Percentiles rank a stretch among this genome's conserved stretches.
Conservation (phyloP, 306 rosid genomes). For the Cucurbita pepo region DNA sequence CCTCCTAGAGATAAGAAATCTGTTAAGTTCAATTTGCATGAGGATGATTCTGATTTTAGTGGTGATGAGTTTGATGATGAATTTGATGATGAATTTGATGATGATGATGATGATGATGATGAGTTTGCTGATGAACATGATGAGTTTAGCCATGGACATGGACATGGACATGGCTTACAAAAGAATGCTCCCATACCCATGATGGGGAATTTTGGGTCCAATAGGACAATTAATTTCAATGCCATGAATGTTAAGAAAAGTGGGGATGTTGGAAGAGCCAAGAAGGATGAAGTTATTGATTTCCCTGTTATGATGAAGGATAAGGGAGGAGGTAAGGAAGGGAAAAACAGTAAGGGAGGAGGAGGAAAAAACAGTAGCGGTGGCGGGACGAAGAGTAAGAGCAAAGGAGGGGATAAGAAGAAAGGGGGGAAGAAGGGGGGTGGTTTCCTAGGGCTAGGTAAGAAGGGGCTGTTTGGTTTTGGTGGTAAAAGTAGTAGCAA, state of each 20-base stretch:
- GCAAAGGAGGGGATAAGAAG: conserved; percentile 13
- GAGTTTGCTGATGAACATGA: conserved; percentile 29
- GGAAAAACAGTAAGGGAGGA: conserved; percentile 36
- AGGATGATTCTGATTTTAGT: conserved; percentile 42
- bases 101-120: conserved; percentile 33
- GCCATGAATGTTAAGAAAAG: conserved; percentile 38
- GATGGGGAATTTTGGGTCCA: background rate
- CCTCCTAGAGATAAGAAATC: conserved; percentile 40
- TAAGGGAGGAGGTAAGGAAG: conserved; percentile 32
- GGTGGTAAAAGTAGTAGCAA: conserved; percentile 19
- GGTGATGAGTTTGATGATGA: conserved; percentile 19
- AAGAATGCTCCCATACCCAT: conserved; percentile 2
- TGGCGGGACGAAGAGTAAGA: conserved; percentile 19
- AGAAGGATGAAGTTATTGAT: conserved; percentile 64
- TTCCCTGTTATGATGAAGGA: conserved; percentile 33
- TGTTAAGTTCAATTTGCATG: conserved; percentile 51
- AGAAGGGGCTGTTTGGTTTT: conserved; percentile 6
- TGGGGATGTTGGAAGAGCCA: conserved; percentile 22
- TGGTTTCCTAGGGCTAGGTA: conserved; percentile 9
- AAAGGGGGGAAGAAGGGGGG: conserved; percentile 32
- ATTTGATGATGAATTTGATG: conserved; percentile 20
- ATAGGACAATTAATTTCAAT: conserved; percentile 32
- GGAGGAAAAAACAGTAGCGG: conserved; percentile 18
- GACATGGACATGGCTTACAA: conserved; percentile 24
- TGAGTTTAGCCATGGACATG: conserved; percentile 31